Conservation (phyloP, 2,329 filamentous ascomycete species). For the Pestalotiopsis fici region DNA sequence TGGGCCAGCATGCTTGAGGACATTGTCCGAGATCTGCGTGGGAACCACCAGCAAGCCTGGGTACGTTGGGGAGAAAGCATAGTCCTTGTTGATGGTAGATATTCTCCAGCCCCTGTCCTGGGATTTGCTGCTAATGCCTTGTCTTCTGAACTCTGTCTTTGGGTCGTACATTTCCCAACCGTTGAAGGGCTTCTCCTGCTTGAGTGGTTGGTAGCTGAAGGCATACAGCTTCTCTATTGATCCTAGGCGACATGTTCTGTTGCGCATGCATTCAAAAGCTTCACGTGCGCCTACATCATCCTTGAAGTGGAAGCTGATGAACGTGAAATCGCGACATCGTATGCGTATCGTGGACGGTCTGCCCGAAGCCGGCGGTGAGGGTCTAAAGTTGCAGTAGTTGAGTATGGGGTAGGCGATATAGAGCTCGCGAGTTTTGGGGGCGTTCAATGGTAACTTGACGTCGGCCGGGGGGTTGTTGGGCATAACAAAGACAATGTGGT, state of each 20-base stretch:
- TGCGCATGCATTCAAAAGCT: constrained; percentile 83
- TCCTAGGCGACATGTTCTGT: constrained; percentile 78
- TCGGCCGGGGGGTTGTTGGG: constrained; percentile 21
- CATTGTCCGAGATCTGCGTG: constrained; percentile 90
- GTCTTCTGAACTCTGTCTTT: constrained; percentile 79
- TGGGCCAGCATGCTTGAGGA: constrained; percentile 86
- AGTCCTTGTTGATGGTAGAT: constrained; percentile 86
- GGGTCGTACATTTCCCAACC: constrained; percentile 88
- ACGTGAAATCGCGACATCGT: constrained; percentile 90
- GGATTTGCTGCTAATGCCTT: constrained; percentile 84
- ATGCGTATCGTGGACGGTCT: constrained; percentile 82
- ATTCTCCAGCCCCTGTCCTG: constrained; percentile 83
- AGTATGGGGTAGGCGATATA: constrained; percentile 98
- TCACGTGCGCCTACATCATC: constrained; percentile 76
- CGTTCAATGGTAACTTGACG: constrained; percentile 18
- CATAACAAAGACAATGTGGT: constrained; percentile 51
- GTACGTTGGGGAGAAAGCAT: constrained; percentile 90
- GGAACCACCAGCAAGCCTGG: constrained; percentile 84
- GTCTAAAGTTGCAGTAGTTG: constrained; percentile 74
- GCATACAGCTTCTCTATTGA: constrained; percentile 88
- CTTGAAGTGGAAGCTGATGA: constrained; percentile 85
- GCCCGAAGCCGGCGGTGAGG: constrained; percentile 68
- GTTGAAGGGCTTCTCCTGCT: constrained; percentile 71
- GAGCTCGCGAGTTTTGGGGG: constrained; percentile 58
- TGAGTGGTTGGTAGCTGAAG: constrained; percentile 78